Evolutionary conservation across 768 basidiomycete species (phyloP).

Genomic region (Xerocomus potaroensis): DNA sequence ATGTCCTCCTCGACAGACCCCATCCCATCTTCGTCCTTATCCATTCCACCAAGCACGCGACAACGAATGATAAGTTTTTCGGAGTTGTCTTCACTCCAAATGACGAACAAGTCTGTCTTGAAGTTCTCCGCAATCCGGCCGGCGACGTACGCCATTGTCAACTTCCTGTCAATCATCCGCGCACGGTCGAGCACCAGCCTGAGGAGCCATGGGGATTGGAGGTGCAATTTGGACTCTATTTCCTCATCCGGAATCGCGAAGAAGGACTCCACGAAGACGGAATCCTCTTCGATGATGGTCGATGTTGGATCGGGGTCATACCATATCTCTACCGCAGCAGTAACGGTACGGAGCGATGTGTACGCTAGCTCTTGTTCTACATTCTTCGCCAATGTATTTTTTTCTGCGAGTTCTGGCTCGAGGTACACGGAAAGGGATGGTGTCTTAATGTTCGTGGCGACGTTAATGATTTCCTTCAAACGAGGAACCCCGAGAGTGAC

Average conservation of each 20-base stretch:
- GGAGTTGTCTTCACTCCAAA: constrained; percentile 98
- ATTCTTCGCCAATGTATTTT: constrained; percentile 68
- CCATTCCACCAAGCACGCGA: constrained; percentile 78
- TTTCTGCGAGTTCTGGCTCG: constrained; percentile 60
- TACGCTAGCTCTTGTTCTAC: constrained; percentile 93
- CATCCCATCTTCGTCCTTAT: constrained; percentile 81
- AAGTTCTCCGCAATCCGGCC: constrained; percentile 92
- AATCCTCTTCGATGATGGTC: constrained; percentile 95
- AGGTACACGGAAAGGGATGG: constrained; percentile 94
- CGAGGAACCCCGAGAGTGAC: constrained; percentile 99
- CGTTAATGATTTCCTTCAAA: constrained; percentile 98
- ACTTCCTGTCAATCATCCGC: constrained; percentile 96
- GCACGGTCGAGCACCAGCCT: constrained; percentile 95
- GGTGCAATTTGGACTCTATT: constrained; percentile 82
- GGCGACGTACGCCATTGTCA: constrained; percentile 93
- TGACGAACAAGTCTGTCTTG: constrained; percentile 94
- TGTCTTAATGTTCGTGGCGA: constrained; percentile 97
- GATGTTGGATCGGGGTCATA: constrained; percentile 91
- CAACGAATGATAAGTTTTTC: constrained; percentile 97
- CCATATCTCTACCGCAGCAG: constrained; percentile 94
- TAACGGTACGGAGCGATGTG: constrained; percentile 91
- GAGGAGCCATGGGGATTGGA: constrained; percentile 95
- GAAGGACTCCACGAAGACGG: constrained; percentile 96
- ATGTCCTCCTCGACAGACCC: constrained; percentile 86
- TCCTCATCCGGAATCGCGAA: constrained; percentile 99